A percentile compares a stretch with the other conserved stretches of the same genome.
phyloP scores from a whole-genome alignment of 208 protist genomes.

The Plasmodiophora brassicae region DNA sequence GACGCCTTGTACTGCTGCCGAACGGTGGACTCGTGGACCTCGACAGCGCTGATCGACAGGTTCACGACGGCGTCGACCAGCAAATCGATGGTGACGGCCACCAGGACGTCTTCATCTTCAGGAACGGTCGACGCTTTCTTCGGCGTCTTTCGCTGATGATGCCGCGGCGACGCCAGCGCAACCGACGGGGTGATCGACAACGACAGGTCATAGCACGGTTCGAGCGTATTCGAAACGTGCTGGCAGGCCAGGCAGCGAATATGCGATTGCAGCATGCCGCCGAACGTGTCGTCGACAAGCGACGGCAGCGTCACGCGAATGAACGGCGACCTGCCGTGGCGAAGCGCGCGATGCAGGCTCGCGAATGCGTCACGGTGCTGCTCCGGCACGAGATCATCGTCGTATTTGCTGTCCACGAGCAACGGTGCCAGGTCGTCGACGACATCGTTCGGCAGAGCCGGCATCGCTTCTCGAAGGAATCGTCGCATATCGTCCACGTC shows the following conservation, averaged over 20 bases:
- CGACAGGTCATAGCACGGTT: conserved; percentile 6
- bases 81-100: background rate
- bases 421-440: too few species aligned
- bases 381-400: too few species aligned
- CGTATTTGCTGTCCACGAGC: too few species aligned
- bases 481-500: background rate
- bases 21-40: too few species aligned
- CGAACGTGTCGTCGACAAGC: conserved; percentile 23
- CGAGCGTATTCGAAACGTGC: background rate
- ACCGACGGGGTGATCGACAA: background rate
- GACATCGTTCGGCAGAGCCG: too few species aligned
- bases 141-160: too few species aligned
- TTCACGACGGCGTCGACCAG: background rate
- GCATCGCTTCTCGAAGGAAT: background rate
- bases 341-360: too few species aligned
- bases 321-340: too few species aligned
- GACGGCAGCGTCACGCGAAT: too few species aligned
- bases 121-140: background rate
- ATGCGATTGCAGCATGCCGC: background rate
- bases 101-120: background rate
- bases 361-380: too few species aligned
- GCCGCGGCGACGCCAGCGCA: background rate
- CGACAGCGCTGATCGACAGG: background rate
- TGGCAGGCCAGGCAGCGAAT: background rate
- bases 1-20: too few species aligned